Percentiles rank a stretch among this genome's conserved stretches.
phyloP scores from a whole-genome alignment of 169 alveolate genomes.

The Eimeria acervulina region DNA sequence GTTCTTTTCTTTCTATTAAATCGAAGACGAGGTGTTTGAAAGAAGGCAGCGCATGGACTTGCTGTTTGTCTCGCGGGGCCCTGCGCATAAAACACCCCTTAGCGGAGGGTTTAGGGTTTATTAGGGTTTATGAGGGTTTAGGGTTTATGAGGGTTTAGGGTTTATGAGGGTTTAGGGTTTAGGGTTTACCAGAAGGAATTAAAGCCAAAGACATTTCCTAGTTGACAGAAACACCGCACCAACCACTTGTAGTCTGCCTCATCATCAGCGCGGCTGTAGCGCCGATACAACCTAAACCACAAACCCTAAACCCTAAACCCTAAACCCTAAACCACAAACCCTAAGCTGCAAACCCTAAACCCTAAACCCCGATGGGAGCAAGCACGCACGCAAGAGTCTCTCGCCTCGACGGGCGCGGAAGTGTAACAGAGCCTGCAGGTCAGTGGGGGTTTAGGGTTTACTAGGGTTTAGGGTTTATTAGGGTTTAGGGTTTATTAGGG shows the following conservation, averaged over 20 bases:
- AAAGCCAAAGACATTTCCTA: slow-evolving; percentile 92
- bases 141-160: not conserved
- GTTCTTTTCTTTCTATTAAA: slow-evolving; percentile 87
- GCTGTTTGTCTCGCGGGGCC: slow-evolving; percentile 90
- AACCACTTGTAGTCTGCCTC: slow-evolving; percentile 92
- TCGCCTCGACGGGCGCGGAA: no score
- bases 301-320: slow-evolving; percentile 48
- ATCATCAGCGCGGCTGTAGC: slow-evolving; percentile 90
- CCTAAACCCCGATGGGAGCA: not conserved
- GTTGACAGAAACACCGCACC: slow-evolving; percentile 92
- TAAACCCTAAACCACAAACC: slow-evolving; percentile 33
- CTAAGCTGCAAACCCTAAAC: not conserved
- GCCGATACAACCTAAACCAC: slow-evolving; percentile 89
- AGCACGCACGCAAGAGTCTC: no score
- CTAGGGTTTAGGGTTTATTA: slow-evolving; percentile 14
- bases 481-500: slow-evolving; percentile 52
- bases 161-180: slow-evolving; percentile 4
- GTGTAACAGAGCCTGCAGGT: no score
- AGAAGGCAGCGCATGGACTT: slow-evolving; percentile 87
- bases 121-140: not conserved
- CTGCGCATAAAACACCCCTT: slow-evolving; percentile 26
- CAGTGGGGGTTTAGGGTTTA: slow-evolving; percentile 49
- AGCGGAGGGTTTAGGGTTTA: not conserved
- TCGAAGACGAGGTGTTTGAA: slow-evolving; percentile 91
- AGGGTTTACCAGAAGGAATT: slow-evolving; percentile 91